Evolutionary conservation across 345 rosid species (phyloP), one percentile per base, ranked within the genome.

Genomic region (Aquilaria sinensis): DNA sequence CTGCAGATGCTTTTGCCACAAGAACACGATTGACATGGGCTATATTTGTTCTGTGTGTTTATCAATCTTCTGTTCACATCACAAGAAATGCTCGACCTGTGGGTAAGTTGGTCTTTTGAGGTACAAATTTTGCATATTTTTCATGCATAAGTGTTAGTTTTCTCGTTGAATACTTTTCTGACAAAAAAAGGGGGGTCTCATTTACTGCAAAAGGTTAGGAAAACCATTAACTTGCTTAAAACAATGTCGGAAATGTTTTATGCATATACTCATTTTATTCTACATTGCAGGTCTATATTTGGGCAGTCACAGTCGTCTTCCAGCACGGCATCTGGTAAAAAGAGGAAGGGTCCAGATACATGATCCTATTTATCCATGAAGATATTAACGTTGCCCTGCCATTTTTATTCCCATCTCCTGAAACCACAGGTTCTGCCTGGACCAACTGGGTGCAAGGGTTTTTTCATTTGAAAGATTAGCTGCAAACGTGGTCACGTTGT

Each of bases 1-100:
- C 59, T 80, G 75, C 84, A 93, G 96, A 81, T 93, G 98, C 64
- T 93, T 93, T 76, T 93, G 97, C 83, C 97, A 93, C 57, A 93
- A 93, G 75, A 86, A 79, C 66, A 86, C 98, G 5, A 90, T 93
- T 62, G 98, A 93, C 77, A 83, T 86, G 97, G 96, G 98, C 53
- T 88, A 88, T 71, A 80, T 90, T 53, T 93, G 98, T 65, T 93
- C 97, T 46, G 98, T 93, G 41, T 90, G 98, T 68, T 75, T 93
- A 69, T 90, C 98, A 70, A 93, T 93, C 52, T 93, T 85, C 78
- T 90, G 98, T 71, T 80, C 81, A 86, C 96, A 85, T 70, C 98
- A 90, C 73, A 82, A 86, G 78, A 88, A 88, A 78, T 93, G 96
- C 64, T 84, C 87, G 3, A 93, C 96, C 16, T 93, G 98, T 32